Percentiles rank a stretch among this genome's conserved stretches.
Evolutionary conservation across 345 rosid species (phyloP).

Genomic region (Combretum micranthum): DNA sequence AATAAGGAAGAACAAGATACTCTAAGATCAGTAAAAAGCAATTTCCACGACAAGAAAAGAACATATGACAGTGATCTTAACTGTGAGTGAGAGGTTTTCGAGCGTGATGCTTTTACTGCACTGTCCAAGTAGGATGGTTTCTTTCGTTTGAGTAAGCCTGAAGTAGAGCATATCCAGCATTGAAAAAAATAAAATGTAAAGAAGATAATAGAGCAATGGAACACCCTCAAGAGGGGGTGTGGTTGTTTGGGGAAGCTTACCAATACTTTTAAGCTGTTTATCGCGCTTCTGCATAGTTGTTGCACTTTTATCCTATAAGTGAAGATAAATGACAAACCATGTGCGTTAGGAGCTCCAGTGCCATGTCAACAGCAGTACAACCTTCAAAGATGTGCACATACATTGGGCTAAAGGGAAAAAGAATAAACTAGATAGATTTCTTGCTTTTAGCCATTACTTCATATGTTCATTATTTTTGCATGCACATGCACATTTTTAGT

Average conservation of each 20-base stretch:
- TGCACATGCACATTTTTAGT: too few species aligned
- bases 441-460: too few species aligned
- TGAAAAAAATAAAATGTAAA: not conserved
- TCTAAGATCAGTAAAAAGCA: not conserved
- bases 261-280: conserved; percentile 47
- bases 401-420: not conserved
- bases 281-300: conserved; percentile 41
- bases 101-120: conserved; percentile 38
- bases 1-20: not conserved
- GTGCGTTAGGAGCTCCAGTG: not conserved
- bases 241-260: conserved; percentile 25
- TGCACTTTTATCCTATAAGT: conserved; percentile 44
- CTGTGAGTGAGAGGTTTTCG: conserved; percentile 54
- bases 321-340: not conserved
- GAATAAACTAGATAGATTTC: too few species aligned
- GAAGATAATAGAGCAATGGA: conserved; percentile 7
- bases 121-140: conserved; percentile 39
- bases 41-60: not conserved
- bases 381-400: too few species aligned
- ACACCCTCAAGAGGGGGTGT: conserved; percentile 2
- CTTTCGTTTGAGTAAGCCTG: conserved; percentile 80
- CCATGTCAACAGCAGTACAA: not conserved
- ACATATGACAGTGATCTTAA: conserved; percentile 27
- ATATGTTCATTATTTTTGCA: too few species aligned
- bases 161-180: not conserved